A percentile compares a stretch with the other conserved stretches of the same genome.
Conservation (phyloP, 768 basidiomycete species). For the Suillus ampliporus region DNA sequence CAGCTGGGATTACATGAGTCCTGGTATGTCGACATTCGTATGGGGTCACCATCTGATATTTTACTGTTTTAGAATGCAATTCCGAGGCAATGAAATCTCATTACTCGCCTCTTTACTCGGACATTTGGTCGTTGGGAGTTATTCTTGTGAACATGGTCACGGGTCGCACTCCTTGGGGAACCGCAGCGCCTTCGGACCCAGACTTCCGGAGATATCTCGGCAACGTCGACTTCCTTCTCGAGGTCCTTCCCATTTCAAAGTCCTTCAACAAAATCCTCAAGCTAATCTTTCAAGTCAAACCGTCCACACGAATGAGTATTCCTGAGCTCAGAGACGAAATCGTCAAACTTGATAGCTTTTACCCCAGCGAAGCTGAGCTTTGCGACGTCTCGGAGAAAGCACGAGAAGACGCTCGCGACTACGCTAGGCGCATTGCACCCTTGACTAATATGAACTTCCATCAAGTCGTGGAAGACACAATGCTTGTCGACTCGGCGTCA, state of each 20-base stretch:
- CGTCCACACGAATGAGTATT: constrained; percentile 62
- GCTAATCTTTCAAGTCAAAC: constrained; percentile 70
- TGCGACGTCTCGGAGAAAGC: constrained; percentile 28
- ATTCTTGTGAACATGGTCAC: constrained; percentile 85
- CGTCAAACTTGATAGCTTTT: constrained; percentile 63
- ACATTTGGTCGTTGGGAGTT: constrained; percentile 78
- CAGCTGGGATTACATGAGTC: constrained; percentile 70
- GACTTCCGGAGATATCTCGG: constrained; percentile 68
- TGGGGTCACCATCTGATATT: constrained; percentile 12
- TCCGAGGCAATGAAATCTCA: constrained; percentile 39
- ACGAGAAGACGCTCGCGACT: no score
- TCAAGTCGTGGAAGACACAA: background rate
- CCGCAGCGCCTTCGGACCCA: constrained; percentile 67
- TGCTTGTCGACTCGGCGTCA: constrained; percentile 1
- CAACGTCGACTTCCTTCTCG: constrained; percentile 65
- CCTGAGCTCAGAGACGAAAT: constrained; percentile 63
- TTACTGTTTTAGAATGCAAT: constrained; percentile 54
- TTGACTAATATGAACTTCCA: constrained; percentile 1
- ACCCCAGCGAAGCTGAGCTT: constrained; percentile 56
- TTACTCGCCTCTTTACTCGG: constrained; percentile 38
- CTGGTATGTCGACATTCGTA: constrained; percentile 52
- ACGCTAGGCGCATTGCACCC: background rate
- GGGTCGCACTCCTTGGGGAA: constrained; percentile 74
- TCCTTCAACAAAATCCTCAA: constrained; percentile 71
- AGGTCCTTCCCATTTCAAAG: constrained; percentile 78